Base-by-base conservation (phyloP, 2,329 filamentous ascomycete genomes). In the Scleromitrula shiraiana region DNA sequence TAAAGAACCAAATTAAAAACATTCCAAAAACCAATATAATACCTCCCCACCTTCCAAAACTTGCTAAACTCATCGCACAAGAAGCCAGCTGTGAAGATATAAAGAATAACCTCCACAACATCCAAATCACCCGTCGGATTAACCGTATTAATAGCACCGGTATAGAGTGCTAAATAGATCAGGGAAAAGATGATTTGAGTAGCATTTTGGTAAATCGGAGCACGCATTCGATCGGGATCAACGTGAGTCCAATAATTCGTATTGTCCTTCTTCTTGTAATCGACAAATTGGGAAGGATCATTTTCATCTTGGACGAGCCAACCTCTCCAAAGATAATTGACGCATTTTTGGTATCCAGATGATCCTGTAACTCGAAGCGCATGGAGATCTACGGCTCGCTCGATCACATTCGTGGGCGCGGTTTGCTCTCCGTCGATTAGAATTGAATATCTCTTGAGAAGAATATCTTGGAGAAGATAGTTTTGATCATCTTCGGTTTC, bases 261-360 rank as follows among this genome's bases (percentile, higher is more conserved):
- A 63, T 90, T 86, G 50, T 83, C 87, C 64, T 88, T 88, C 51
- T 88, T 75, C 57, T 83, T 80, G 71, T 94, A 98, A 62, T 90
- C 83, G 46, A 96, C 77, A 63, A 98, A 98, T 44, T 81, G 82
- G n/a, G 83, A 81, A 0, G 91, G 85, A 58, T 97, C 90, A 41
- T 90, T 76, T 59, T 96, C 89, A 56, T 96, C 88, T 65, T 98
- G 93, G n/a, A 95, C 82, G 7, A 97, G 73, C 93, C 93, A 98
- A 19, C 93, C 93, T 53, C 82, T 80, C 93, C 93, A 98, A 7
- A 98, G 80, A 62, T 94, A 88, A 53, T 76, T 80, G 60, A 97
- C 88, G 63, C 91, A 97, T 69, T 94, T 95, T 57, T 62, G 93
- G 65, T 97, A 98, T 22, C 93, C 91, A 0, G 88, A 89, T 0